A percentile compares a stretch with the other conserved stretches of the same genome.
Evolutionary conservation across 352 stramenopile species (phyloP).

Genomic region (Pythium dissotocum): DNA sequence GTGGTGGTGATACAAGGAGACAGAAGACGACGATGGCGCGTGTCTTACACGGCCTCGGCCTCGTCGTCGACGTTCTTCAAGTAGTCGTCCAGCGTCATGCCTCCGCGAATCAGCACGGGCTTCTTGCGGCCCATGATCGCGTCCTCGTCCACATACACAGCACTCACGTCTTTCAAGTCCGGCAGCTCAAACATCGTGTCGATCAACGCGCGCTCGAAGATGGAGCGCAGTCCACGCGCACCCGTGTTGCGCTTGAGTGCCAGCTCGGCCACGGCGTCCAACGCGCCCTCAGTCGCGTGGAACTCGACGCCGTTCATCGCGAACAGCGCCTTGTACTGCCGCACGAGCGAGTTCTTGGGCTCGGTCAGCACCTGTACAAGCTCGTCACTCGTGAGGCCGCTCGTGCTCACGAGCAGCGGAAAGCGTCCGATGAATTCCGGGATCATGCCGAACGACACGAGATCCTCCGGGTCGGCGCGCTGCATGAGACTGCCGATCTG

Average conservation of each 20-base stretch:
- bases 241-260: slow-evolving; percentile 94
- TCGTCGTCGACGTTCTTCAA: slow-evolving; percentile 68
- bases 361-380: slow-evolving; percentile 96
- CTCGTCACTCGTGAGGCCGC: slow-evolving; percentile 88
- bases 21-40: neutral
- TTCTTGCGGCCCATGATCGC: slow-evolving; percentile 89
- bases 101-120: slow-evolving; percentile 88
- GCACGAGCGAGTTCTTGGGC: slow-evolving; percentile 97
- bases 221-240: slow-evolving; percentile 94
- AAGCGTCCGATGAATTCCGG: slow-evolving; percentile 98
- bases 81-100: slow-evolving; percentile 71
- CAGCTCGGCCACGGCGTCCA: slow-evolving; percentile 93
- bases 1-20: neutral
- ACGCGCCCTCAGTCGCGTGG: slow-evolving; percentile 92
- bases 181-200: slow-evolving; percentile 97
- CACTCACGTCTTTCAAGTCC: slow-evolving; percentile 89
- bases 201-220: slow-evolving; percentile 94
- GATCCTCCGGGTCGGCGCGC: slow-evolving; percentile 94
- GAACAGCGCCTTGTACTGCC: slow-evolving; percentile 97
- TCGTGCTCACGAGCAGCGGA: slow-evolving; percentile 95
- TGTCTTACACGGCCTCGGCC: slow-evolving; percentile 45
- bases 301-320: slow-evolving; percentile 96
- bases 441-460: slow-evolving; percentile 97
- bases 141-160: slow-evolving; percentile 93
- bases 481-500: slow-evolving; percentile 92